Conservation (phyloP, 345 rosid genomes). For the Brassica rapa region DNA sequence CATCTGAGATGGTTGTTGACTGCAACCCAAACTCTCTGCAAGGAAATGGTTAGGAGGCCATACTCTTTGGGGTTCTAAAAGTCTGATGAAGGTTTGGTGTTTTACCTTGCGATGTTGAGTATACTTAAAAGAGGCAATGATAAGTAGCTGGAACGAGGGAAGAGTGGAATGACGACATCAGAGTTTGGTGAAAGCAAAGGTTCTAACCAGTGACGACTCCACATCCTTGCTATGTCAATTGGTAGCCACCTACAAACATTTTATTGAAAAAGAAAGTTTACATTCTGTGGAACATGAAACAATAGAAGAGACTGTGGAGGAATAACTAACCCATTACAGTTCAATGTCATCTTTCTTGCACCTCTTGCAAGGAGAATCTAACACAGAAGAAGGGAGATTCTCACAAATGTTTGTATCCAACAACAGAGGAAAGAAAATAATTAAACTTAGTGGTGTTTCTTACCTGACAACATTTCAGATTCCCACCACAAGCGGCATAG, state of each 20-base stretch:
- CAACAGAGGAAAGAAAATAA: not conserved
- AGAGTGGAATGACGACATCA: slow-evolving; percentile 62
- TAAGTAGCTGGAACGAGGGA: slow-evolving; percentile 78
- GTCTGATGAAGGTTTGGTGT: not conserved
- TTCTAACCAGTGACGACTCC: slow-evolving; percentile 99
- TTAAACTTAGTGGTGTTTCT: slow-evolving; percentile 21
- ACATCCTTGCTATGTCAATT: slow-evolving; percentile 94
- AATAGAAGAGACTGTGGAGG: slow-evolving; percentile 3
- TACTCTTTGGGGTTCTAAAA: not conserved
- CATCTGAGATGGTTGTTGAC: slow-evolving; percentile 59
- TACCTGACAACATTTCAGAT: slow-evolving; percentile 95
- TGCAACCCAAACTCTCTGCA: slow-evolving; percentile 87
- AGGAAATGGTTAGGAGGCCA: not conserved
- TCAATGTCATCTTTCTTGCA: slow-evolving; percentile 72
- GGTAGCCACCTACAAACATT: slow-evolving; percentile 75
- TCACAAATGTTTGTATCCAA: not conserved
- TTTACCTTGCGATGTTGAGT: slow-evolving; percentile 90
- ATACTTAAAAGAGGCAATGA: slow-evolving; percentile 88
- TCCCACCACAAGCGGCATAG: slow-evolving; percentile 97
- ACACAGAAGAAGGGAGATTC: not conserved
- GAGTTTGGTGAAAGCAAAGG: slow-evolving; percentile 74
- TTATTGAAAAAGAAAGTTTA: slow-evolving; percentile 12
- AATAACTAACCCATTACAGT: slow-evolving; percentile 79
- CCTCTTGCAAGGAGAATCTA: slow-evolving; percentile 91
- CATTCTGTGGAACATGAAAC: not conserved